A percentile compares a stretch with the other conserved stretches of the same genome.
Evolutionary conservation across 2,329 filamentous ascomycete genomes (phyloP).

Genomic region (Ramichloridium luteum): DNA sequence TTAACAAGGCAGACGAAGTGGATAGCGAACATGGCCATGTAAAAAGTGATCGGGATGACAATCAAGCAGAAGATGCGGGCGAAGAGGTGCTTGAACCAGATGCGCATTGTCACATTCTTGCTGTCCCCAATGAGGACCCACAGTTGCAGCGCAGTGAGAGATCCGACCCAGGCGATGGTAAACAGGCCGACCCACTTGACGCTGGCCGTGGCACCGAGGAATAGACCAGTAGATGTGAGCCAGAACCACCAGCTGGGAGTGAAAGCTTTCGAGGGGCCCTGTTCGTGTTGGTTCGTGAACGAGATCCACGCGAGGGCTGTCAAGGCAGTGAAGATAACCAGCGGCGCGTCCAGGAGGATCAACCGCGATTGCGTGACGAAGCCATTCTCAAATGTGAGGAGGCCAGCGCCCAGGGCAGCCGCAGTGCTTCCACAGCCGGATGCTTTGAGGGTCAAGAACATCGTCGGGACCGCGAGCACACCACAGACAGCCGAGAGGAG

Average conservation of each 20-base stretch:
- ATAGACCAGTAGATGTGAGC: slow-evolving; percentile 74
- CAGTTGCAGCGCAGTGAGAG: slow-evolving; percentile 78
- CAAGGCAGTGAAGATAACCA: slow-evolving; percentile 85
- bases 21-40: slow-evolving; percentile 93
- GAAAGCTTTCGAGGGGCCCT: slow-evolving; percentile 80
- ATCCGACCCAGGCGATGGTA: slow-evolving; percentile 95
- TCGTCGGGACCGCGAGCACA: slow-evolving; percentile 74
- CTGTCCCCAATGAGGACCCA: slow-evolving; percentile 90
- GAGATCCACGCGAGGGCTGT: slow-evolving; percentile 82
- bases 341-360: slow-evolving; percentile 89
- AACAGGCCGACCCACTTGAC: slow-evolving; percentile 99
- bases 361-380: slow-evolving; percentile 88
- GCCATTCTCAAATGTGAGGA: slow-evolving; percentile 94
- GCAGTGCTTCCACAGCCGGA: slow-evolving; percentile 78
- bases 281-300: slow-evolving; percentile 94
- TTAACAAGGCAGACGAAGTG: slow-evolving; percentile 91
- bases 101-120: slow-evolving; percentile 66
- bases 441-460: slow-evolving; percentile 90
- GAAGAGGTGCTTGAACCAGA: slow-evolving; percentile 90
- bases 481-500: slow-evolving; percentile 82
- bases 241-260: slow-evolving; percentile 94
- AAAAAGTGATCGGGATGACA: slow-evolving; percentile 76
- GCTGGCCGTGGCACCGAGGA: slow-evolving; percentile 78
- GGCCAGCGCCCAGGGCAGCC: slow-evolving; percentile 65
- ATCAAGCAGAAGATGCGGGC: slow-evolving; percentile 86